Percentiles rank a stretch among this genome's conserved stretches.
Conservation (phyloP, 257 asterid species). For the Solanum lignicaule region DNA sequence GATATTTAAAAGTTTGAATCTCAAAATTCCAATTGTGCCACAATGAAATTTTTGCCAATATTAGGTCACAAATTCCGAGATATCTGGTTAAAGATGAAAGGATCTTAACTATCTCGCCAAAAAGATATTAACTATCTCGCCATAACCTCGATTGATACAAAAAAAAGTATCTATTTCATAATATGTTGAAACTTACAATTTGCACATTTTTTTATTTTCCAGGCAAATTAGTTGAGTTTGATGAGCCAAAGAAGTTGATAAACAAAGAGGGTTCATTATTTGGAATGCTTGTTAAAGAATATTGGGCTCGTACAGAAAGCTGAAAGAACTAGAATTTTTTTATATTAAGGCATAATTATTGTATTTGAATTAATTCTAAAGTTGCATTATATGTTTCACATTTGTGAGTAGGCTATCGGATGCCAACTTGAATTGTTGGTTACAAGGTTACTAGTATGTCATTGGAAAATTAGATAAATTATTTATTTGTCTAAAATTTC, state of each 20-base stretch:
- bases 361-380: background rate
- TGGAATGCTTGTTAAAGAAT: slow-evolving; percentile 1
- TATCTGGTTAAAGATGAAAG: background rate
- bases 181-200: background rate
- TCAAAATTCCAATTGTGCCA: background rate
- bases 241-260: background rate
- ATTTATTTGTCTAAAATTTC: no score
- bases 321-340: background rate
- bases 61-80: background rate
- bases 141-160: background rate
- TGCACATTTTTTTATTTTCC: background rate
- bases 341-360: no score
- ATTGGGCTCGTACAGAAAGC: background rate
- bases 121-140: background rate
- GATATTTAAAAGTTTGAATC: background rate
- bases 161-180: background rate
- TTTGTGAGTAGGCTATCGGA: background rate
- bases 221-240: slow-evolving; percentile 2
- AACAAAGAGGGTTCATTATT: background rate
- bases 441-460: background rate
- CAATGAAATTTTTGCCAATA: no score
- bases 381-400: background rate
- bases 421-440: background rate
- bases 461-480: no score
- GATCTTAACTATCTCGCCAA: no score